A percentile compares a stretch with the other conserved stretches of the same genome.
phyloP scores from a whole-genome alignment of 2,329 filamentous ascomycete genomes.

The Aschersonia sp. region DNA sequence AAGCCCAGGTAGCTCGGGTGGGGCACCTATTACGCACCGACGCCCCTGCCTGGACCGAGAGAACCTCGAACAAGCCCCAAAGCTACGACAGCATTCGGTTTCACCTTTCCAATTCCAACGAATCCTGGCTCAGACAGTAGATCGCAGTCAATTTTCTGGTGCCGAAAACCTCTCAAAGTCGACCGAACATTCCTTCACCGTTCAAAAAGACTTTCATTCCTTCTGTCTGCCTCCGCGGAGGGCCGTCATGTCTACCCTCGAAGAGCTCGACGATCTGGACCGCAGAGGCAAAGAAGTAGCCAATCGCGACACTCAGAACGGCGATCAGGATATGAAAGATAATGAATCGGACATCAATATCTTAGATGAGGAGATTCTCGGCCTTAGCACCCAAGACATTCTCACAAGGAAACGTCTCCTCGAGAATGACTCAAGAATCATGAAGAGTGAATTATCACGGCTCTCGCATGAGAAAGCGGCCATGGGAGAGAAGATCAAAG shows the following conservation, averaged over 20 bases:
- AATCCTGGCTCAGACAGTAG: too few species aligned
- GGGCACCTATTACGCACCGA: too few species aligned
- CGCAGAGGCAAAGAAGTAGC: constrained; percentile 54
- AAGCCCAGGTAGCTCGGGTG: too few species aligned
- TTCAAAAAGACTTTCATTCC: too few species aligned
- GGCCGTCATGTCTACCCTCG: constrained; percentile 65
- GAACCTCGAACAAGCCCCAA: too few species aligned
- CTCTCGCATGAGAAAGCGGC: constrained; percentile 88
- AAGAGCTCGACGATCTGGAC: constrained; percentile 83
- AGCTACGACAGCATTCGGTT: too few species aligned
- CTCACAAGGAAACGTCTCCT: constrained; percentile 78
- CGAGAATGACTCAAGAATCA: constrained; percentile 96
- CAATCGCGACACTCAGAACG: constrained; percentile 31
- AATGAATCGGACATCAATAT: constrained; percentile 59
- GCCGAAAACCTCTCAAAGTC: too few species aligned
- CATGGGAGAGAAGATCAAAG: constrained; percentile 98
- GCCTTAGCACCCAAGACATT: constrained; percentile 88
- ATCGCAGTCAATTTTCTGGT: too few species aligned
- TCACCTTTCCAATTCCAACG: too few species aligned
- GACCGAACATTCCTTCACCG: too few species aligned
- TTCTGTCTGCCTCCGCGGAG: too few species aligned
- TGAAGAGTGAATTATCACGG: constrained; percentile 93
- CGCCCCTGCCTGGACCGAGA: too few species aligned
- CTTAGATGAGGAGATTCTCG: constrained; percentile 85
- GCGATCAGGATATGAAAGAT: constrained; percentile 86